phyloP scores from a whole-genome alignment of 2,329 filamentous ascomycete genomes.

The Neonectria coccinea region DNA sequence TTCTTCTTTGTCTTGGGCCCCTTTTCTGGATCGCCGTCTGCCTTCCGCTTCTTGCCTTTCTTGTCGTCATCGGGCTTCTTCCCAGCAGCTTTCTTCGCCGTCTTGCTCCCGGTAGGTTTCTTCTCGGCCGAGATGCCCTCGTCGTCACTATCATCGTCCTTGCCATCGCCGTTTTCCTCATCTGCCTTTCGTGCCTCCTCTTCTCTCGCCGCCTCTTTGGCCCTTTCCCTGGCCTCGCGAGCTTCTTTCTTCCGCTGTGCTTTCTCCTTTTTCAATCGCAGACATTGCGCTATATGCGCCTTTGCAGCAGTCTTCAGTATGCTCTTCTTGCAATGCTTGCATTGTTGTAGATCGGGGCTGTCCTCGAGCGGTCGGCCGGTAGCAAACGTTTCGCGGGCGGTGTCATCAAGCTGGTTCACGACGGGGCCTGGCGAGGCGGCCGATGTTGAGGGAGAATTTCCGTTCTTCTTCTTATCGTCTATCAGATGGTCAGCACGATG shows the following conservation, averaged over 20 bases:
- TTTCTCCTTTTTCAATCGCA: conserved; percentile 87
- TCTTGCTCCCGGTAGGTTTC: conserved; percentile 56
- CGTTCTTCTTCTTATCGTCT: conserved; percentile 68
- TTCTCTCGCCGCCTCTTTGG: conserved; percentile 70
- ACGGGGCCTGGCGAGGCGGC: conserved; percentile 65
- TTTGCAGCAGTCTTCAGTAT: conserved; percentile 80
- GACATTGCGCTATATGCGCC: conserved; percentile 84
- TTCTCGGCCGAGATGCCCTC: conserved; percentile 58
- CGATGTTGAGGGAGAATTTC: conserved; percentile 55
- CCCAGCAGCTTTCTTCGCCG: conserved; percentile 71
- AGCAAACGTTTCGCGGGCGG: conserved; percentile 80
- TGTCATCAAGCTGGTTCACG: conserved; percentile 79
- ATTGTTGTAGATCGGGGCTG: conserved; percentile 80
- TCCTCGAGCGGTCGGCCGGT: conserved; percentile 87
- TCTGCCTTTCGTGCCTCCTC: conserved; percentile 66
- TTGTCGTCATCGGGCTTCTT: conserved; percentile 76
- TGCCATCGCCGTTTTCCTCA: conserved; percentile 60
- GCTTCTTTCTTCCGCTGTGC: conserved; percentile 82
- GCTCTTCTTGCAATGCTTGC: conserved; percentile 95
- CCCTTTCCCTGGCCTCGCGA: conserved; percentile 75
- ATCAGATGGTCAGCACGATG: conserved; percentile 18
- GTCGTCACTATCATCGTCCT: conserved; percentile 61
- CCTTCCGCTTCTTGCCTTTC: conserved; percentile 83
- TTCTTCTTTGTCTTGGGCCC: conserved; percentile 92
- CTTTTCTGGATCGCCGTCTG: conserved; percentile 81